A percentile compares a stretch with the other conserved stretches of the same genome.
Conservation (phyloP, 2,329 filamentous ascomycete genomes). For the Plectosphaerella plurivora region DNA sequence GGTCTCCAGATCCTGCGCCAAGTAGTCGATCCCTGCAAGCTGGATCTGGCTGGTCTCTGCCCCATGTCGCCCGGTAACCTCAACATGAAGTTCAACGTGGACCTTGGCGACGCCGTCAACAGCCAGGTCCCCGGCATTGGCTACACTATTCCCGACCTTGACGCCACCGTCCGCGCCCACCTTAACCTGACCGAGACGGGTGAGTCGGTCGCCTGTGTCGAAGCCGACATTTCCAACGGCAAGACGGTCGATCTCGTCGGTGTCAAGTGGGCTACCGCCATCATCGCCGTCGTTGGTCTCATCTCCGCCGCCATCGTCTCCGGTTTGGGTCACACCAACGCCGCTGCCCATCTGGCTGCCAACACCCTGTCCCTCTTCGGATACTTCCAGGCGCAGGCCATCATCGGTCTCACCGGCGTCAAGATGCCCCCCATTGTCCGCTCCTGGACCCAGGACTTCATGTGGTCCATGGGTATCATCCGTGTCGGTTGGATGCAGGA, state of each 20-base stretch:
- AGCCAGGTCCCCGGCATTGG: constrained; percentile 67
- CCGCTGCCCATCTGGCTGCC: constrained; percentile 87
- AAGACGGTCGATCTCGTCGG: constrained; percentile 86
- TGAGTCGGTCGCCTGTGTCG: constrained; percentile 74
- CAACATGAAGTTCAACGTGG: constrained; percentile 47
- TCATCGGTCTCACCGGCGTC: constrained; percentile 80
- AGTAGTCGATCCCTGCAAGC: constrained; percentile 71
- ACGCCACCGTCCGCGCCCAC: constrained; percentile 76
- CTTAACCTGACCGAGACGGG: constrained; percentile 66
- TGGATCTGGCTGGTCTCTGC: constrained; percentile 71
- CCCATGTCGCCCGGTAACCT: constrained; percentile 85
- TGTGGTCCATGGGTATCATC: constrained; percentile 98
- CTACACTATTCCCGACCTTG: constrained; percentile 85
- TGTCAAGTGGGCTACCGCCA: constrained; percentile 84
- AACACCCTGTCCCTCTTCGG: constrained; percentile 89
- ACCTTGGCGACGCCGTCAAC: constrained; percentile 40
- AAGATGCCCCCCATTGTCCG: constrained; percentile 81
- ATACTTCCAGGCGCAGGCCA: constrained; percentile 92
- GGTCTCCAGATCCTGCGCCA: constrained; percentile 68
- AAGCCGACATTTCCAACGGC: constrained; percentile 83
- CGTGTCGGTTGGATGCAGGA: constrained; percentile 76
- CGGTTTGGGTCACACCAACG: constrained; percentile 87
- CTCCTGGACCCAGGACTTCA: constrained; percentile 95
- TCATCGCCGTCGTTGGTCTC: constrained; percentile 80
- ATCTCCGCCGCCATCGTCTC: constrained; percentile 84